Evolutionary conservation across 495 filamentous ascomycete species (phyloP).

Genomic region (Tuber calosporum): DNA sequence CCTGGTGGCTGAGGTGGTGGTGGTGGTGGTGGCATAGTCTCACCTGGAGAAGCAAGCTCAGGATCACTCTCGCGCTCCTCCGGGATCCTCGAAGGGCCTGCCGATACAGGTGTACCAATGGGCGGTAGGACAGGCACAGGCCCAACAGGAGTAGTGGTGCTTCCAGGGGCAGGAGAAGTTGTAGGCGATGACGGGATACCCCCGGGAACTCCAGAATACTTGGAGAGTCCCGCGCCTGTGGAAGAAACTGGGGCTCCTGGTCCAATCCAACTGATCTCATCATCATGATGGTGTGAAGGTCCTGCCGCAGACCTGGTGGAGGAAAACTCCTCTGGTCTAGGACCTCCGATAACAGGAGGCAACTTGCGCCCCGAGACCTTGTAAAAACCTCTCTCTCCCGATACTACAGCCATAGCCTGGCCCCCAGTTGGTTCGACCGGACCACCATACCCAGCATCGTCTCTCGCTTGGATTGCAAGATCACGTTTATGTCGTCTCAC

Average conservation of each 20-base stretch:
- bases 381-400: conserved; percentile 35
- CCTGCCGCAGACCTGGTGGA: conserved; percentile 28
- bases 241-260: conserved; percentile 25
- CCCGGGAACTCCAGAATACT: conserved; percentile 32
- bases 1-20: conserved; percentile 7
- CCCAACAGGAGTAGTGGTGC: conserved; percentile 14
- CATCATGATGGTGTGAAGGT: conserved; percentile 36
- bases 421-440: conserved; percentile 18
- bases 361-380: conserved; percentile 38
- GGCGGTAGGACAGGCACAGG: conserved; percentile 12
- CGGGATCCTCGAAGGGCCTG: neutral
- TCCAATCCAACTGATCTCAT: conserved; percentile 18
- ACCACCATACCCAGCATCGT: conserved; percentile 41
- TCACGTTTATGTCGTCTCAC: conserved; percentile 32
- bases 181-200: conserved; percentile 27
- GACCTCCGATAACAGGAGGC: conserved; percentile 37
- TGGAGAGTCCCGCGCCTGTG: conserved; percentile 32
- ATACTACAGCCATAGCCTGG: conserved; percentile 22
- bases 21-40: conserved; percentile 23
- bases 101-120: neutral
- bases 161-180: conserved; percentile 25
- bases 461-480: conserved; percentile 18
- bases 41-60: neutral
- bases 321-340: conserved; percentile 27
- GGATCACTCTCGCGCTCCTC: conserved; percentile 2